Evolutionary conservation across 1,284 basidiomycete genomes (phyloP).

Genomic region (Sphaerobolus stellatus): DNA sequence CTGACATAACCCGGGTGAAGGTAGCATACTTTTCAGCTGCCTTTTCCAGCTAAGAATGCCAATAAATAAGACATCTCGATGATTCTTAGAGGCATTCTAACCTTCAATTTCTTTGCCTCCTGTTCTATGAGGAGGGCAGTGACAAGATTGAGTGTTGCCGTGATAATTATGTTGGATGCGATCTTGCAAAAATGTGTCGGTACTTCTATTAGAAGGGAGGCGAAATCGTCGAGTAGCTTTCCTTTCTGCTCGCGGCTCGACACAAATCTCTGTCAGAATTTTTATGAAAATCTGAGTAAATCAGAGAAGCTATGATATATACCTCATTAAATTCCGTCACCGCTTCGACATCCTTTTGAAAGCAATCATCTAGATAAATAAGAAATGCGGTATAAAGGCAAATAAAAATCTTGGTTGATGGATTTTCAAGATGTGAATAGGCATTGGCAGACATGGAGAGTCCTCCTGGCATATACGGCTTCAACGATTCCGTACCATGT

Average conservation of each 20-base stretch:
- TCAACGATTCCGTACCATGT: too few relatives aligned
- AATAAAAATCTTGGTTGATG: conserved; percentile 24
- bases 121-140: conserved; percentile 30
- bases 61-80: conserved; percentile 1
- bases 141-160: conserved; percentile 27
- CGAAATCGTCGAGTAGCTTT: conserved; percentile 33
- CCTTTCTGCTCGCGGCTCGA: too few relatives aligned
- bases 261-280: too few relatives aligned
- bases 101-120: conserved; percentile 25
- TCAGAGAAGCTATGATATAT: conserved; percentile 21
- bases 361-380: conserved; percentile 31
- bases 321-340: conserved; percentile 29
- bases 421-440: conserved; percentile 23
- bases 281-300: too few relatives aligned
- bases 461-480: background rate
- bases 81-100: conserved; percentile 6
- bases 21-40: conserved; percentile 25
- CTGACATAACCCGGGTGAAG: conserved; percentile 31
- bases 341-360: conserved; percentile 21
- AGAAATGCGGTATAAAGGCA: conserved; percentile 31
- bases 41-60: background rate
- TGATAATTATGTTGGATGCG: conserved; percentile 28
- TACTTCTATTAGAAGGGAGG: conserved; percentile 23
- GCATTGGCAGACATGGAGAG: background rate
- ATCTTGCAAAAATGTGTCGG: conserved; percentile 22